These are phyloP conservation scores for Nemania bipapillata DNA, from an alignment of 2,329 filamentous ascomycete genomes.

Conservation along the genomic window DNA sequence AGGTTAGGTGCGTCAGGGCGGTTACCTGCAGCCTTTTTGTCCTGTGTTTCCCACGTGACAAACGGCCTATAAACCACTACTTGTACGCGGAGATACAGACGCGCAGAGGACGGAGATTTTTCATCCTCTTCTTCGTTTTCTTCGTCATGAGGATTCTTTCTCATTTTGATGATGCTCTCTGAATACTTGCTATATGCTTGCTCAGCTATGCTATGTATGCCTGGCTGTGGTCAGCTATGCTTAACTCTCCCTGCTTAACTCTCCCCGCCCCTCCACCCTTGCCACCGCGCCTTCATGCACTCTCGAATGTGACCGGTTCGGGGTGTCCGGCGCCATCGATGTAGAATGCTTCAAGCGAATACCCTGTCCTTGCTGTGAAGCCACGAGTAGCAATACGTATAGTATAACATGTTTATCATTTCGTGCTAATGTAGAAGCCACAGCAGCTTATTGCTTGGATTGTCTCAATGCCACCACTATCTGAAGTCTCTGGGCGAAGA, in stretches of 20 bases:
- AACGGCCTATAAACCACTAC: conserved; percentile 46
- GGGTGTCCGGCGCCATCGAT: not conserved
- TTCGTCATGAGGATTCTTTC: not conserved
- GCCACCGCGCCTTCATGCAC: not conserved
- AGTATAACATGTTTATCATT: not conserved
- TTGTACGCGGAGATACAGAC: conserved; percentile 40
- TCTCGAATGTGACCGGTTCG: not conserved
- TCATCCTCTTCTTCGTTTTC: too few species aligned
- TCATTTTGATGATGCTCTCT: not conserved
- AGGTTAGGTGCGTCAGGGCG: conserved; percentile 53
- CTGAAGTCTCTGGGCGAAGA: conserved; percentile 36
- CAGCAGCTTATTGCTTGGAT: conserved; percentile 1
- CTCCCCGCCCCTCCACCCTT: not conserved
- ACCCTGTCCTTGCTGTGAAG: not conserved
- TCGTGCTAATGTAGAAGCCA: not conserved
- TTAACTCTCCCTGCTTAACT: not conserved
- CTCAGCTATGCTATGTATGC: not conserved
- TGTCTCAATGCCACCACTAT: conserved; percentile 20
- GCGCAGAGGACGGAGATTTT: not conserved
- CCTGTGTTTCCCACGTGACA: conserved; percentile 56
- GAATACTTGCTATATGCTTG: conserved; percentile 10
- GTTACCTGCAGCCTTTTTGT: conserved; percentile 53
- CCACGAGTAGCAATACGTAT: not conserved
- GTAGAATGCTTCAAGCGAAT: not conserved
- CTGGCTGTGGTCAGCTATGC: not conserved